Percentiles rank a stretch among this genome's conserved stretches.
Evolutionary conservation across 148 eudicot species (phyloP).

Genomic region (Chenopodium berlandieri): DNA sequence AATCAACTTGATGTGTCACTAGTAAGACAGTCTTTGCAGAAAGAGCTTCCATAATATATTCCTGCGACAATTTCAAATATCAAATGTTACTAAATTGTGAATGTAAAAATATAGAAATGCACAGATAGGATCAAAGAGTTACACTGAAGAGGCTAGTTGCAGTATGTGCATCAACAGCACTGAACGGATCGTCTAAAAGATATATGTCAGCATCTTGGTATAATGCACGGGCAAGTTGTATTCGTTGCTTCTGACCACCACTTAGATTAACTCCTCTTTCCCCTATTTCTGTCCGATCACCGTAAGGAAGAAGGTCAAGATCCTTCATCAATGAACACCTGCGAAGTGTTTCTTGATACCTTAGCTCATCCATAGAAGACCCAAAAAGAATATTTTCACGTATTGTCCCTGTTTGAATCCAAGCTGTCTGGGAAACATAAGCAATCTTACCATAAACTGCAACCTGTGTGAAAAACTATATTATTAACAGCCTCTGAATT

Average conservation of each 20-base stretch:
- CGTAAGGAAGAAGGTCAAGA: slow-evolving; percentile 73
- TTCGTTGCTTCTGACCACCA: slow-evolving; percentile 94
- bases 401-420: slow-evolving; percentile 89
- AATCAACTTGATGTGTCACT: slow-evolving; percentile 98
- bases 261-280: slow-evolving; percentile 95
- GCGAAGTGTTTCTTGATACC: slow-evolving; percentile 64
- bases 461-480: slow-evolving; percentile 39
- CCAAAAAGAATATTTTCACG: slow-evolving; percentile 82
- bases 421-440: slow-evolving; percentile 91
- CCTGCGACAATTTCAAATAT: slow-evolving; percentile 42
- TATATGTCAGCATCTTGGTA: slow-evolving; percentile 84
- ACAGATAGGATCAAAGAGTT: slow-evolving; percentile 8
- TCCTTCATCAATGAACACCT: slow-evolving; percentile 77
- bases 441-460: slow-evolving; percentile 69
- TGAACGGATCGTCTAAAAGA: slow-evolving; percentile 93
- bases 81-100: neutral
- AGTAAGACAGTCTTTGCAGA: slow-evolving; percentile 75
- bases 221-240: slow-evolving; percentile 93
- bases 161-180: slow-evolving; percentile 98
- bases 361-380: slow-evolving; percentile 48
- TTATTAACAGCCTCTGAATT: neutral
- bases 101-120: neutral
- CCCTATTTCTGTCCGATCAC: slow-evolving; percentile 91
- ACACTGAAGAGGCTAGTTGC: slow-evolving; percentile 85
- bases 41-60: slow-evolving; percentile 81